phyloP scores from a whole-genome alignment of 352 stramenopile genomes.

The Detonula confervacea region DNA sequence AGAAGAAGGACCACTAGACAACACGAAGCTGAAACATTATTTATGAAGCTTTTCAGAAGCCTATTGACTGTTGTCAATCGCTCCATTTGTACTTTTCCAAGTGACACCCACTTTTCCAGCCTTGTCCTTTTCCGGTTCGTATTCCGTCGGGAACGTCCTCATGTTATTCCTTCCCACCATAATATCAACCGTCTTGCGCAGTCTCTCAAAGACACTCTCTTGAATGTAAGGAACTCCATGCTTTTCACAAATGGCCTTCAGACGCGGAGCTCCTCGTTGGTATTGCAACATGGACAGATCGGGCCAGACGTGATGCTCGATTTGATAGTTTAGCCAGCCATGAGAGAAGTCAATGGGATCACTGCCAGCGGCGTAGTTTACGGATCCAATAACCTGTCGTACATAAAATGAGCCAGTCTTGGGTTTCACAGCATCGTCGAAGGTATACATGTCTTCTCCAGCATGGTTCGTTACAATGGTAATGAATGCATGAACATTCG shows the following conservation, averaged over 20 bases:
- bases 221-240: conserved; percentile 80
- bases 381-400: conserved; percentile 73
- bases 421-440: conserved; percentile 66
- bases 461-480: conserved; percentile 83
- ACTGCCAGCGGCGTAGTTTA: conserved; percentile 64
- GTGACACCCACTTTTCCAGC: conserved; percentile 34
- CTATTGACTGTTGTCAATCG: too few species aligned
- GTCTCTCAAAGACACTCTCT: conserved; percentile 68
- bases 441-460: conserved; percentile 81
- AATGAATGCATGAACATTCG: conserved; percentile 80
- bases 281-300: conserved; percentile 79
- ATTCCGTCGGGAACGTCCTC: conserved; percentile 69
- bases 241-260: conserved; percentile 74
- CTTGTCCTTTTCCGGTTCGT: conserved; percentile 60
- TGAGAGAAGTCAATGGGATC: conserved; percentile 75
- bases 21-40: too few species aligned
- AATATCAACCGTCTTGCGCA: conserved; percentile 80
- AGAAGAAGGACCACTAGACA: too few species aligned
- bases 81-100: conserved; percentile 58
- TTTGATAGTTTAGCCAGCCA: conserved; percentile 78
- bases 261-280: conserved; percentile 65
- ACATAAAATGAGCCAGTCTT: conserved; percentile 78
- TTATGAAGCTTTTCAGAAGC: too few species aligned
- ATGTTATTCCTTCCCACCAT: conserved; percentile 78
- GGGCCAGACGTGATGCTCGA: conserved; percentile 75